Base-by-base conservation (phyloP, 257 asterid species). In the Jaltomata sinuosa region DNA sequence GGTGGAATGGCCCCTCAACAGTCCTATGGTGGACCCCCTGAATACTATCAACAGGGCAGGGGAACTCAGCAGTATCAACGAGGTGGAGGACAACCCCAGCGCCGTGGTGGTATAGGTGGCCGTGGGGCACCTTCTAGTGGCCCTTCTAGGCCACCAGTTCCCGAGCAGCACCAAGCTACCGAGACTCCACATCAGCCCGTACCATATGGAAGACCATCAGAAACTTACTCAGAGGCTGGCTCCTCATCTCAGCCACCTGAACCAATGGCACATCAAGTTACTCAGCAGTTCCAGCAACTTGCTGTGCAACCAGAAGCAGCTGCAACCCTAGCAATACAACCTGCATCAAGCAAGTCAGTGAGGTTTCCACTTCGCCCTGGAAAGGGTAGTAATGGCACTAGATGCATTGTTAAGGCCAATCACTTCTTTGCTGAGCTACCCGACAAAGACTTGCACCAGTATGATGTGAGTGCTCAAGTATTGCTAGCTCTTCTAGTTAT, bases 121-220 rank as follows among this genome's bases (percentile, higher is more conserved):
- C 95, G 91, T 21, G 96, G 92, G 81, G 86, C 88, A 12, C 91
- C 92, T 86, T 87, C 92, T 85, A 87, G 92, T 84, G 97, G 93
- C 85, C 95, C 94, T 84, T 87, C 94, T 34, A 88, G 94, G 90
- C 92, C 92, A 80, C 91, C 94, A 15, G 87, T 90, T 83, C 92
- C 98, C 98, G 98, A 93, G 97, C 99, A 91, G 98, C 97, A 93
- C 91, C 99, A 94, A 96, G 98, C 98, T 59, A 91, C 91, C 85
- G 92, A 83, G 91, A 84, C 91, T 83, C 85, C 88, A 25, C 87
- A 87, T 88, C 95, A 87, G 81, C 87, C 92, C 16, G 74, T 42
- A 68, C 88, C 93, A 18, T 89, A 89, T 84, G 91, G 83, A 72
- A 79, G 88, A 80, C 91, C 92, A 29, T 85, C 57, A 1, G 92